Base-by-base conservation (phyloP, 2,329 filamentous ascomycete genomes). In the Rasamsonia emersonii region DNA sequence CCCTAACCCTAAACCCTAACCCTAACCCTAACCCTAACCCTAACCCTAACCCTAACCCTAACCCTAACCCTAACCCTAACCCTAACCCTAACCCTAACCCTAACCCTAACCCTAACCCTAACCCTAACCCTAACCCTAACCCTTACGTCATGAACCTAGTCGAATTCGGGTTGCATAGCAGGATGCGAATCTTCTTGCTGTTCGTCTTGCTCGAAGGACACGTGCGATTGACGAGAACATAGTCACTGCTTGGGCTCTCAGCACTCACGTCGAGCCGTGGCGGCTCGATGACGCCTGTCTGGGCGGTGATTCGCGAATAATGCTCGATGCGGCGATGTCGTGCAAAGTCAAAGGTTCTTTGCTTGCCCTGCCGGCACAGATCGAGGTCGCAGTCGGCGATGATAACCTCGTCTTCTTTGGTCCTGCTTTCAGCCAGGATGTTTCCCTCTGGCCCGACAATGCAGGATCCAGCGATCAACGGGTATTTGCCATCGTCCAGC, bases 361-460 rank as follows among this genome's bases (percentile, higher is more conserved):
- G 59, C 47, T 69, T 70, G 2, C 64, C 67, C 28, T 58, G 58
- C 28, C 62, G 56, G 43, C 68, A 71, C 33, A 62, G 52, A 10
- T 52, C 54, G 35, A 73, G 45, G 46, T 73, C 66, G 29, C 70
- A 64, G 24, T 69, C 66, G 2, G 67, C 68, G 17, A 70, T 57
- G 1, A 73, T 53, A 33, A 72, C 40, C 54, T 73, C 69, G 42
- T 73, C 69, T 21, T 59, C 65, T 10, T 45, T 45, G 2, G 61
- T 67, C 42, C 56, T 59, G 8, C 64, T 60, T 50, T 73, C 66
- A 0, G 64, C 67, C n/a, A 73, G 44, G 4, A 70, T 57, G 42
- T 64, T 59, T 5, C 69, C 69, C 33, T 69, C 58, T 0, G 67
- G 67, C 35, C 58, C 59, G 10, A 66, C 56, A 35, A 71, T 70